Base-by-base conservation (phyloP, 768 basidiomycete genomes). In the Termitomyces sp. region DNA sequence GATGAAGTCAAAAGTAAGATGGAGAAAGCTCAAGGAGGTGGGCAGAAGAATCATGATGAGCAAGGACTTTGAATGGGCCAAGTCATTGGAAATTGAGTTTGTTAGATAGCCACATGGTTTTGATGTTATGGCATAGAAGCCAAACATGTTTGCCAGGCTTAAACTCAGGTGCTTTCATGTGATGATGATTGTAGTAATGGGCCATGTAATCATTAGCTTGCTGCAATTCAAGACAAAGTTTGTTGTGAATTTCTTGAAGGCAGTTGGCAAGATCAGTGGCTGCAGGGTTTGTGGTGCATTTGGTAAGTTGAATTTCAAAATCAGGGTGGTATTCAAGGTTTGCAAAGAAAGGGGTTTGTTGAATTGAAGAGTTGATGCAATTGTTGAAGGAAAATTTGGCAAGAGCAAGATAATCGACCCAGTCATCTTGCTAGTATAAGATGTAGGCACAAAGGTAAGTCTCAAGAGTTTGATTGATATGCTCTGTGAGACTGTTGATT, bases 381-480 rank as follows among this genome's bases (percentile, higher is more conserved):
- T 37, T 37, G 5, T 14, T 37, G 16, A 37, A 37, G 4, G 35
- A 37, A 6, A 37, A 37, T 5, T 37, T 5, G 16, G 35, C 35
- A 1, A 37, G 35, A 1, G 35, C 16, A 16, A 37, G 35, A 8
- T 37, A 37, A 6, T 37, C 35, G 5, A 50, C 40, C 46, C 52
- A 61, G 19, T 54, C 46, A 16, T 77, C 72, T 56, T 79, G 78
- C 27, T 76, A 69, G 40, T 74, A 74, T 0, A 64, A 69, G 50
- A 54, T 62, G 47, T 71, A 77, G 31, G 66, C 58, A 11, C 68
- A 68, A 9, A 82, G 66, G 54, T 76, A 76, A 0, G 66, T 53
- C 25, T 56, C 37, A 19, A 56, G 40, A 6, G 55, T 50, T 21
- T 56, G 55, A 17, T 49, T 56, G 14, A 46, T 49, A 10, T 34